Evolutionary conservation across 192 early-diverging fungal genomes (phyloP).

Genomic region (Jimgerdemannia lactiflua): DNA sequence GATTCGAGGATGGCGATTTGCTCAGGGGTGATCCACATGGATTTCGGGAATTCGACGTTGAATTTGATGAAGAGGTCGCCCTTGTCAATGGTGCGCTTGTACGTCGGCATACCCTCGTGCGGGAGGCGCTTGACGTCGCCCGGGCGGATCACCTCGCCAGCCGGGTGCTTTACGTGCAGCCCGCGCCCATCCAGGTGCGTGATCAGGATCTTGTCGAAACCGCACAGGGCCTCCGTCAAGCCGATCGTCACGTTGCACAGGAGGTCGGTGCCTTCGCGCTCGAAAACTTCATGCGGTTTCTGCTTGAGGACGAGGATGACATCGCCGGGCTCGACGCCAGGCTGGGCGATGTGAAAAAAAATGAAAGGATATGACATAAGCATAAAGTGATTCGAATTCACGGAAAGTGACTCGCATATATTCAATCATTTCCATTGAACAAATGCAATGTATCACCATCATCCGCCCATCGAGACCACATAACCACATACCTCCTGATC

Average conservation of each 20-base stretch:
- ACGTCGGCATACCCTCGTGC: constrained; percentile 93
- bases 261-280: constrained; percentile 79
- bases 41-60: constrained; percentile 81
- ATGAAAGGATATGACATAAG: background rate
- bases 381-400: background rate
- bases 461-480: background rate
- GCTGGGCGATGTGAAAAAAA: constrained; percentile 33
- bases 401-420: no score
- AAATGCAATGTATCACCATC: background rate
- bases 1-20: constrained; percentile 25
- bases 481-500: constrained; percentile 68
- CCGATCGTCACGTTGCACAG: constrained; percentile 77
- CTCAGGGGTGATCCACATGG: constrained; percentile 35
- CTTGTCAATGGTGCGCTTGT: constrained; percentile 63
- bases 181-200: constrained; percentile 87
- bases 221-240: constrained; percentile 88
- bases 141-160: constrained; percentile 84
- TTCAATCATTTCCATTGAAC: background rate
- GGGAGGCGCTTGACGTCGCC: constrained; percentile 81
- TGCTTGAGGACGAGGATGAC: constrained; percentile 90
- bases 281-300: constrained; percentile 76
- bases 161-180: constrained; percentile 77
- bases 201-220: constrained; percentile 78
- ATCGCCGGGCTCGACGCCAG: constrained; percentile 87
- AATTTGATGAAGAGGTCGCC: constrained; percentile 91